Percentiles rank a stretch among this genome's conserved stretches.
Evolutionary conservation across 2,329 filamentous ascomycete species (phyloP).

Genomic region (Didymella pomorum): DNA sequence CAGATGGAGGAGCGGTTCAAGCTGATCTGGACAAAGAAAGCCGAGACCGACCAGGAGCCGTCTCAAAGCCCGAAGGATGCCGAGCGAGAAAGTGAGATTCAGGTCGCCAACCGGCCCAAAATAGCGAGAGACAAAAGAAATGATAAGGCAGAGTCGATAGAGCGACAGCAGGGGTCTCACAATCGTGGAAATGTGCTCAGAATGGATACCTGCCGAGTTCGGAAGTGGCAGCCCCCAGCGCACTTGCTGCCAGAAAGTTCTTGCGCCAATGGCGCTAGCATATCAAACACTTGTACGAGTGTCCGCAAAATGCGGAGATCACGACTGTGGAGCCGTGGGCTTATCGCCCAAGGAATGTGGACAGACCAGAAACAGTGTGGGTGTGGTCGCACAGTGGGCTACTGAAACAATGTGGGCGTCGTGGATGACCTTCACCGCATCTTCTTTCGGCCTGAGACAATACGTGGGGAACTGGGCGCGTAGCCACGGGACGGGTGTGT

Average conservation of each 20-base stretch:
- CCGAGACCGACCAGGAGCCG: conserved; percentile 7
- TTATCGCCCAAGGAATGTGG: conserved; percentile 33
- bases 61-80: conserved; percentile 10
- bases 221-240: conserved; percentile 16
- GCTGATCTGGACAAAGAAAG: conserved; percentile 7
- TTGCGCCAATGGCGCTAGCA: conserved; percentile 19
- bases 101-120: conserved; percentile 4
- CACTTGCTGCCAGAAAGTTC: conserved; percentile 7
- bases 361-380: conserved; percentile 24
- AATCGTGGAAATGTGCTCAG: conserved; percentile 12
- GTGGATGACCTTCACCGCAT: conserved; percentile 20
- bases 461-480: conserved; percentile 25
- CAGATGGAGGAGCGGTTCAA: conserved; percentile 5
- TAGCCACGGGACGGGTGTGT: conserved; percentile 21
- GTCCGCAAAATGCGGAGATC: conserved; percentile 24
- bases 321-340: conserved; percentile 21
- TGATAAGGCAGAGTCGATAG: conserved; percentile 17
- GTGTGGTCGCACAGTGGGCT: conserved; percentile 20
- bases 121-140: conserved; percentile 11
- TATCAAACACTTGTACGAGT: conserved; percentile 8
- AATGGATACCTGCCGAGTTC: conserved; percentile 23
- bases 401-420: conserved; percentile 23
- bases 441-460: conserved; percentile 23
- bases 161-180: conserved; percentile 13
- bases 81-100: conserved; percentile 6